These are phyloP conservation scores for Pyrenochaeta sp. DNA, from an alignment of 2,329 filamentous ascomycete genomes.

Conservation along the genomic window DNA sequence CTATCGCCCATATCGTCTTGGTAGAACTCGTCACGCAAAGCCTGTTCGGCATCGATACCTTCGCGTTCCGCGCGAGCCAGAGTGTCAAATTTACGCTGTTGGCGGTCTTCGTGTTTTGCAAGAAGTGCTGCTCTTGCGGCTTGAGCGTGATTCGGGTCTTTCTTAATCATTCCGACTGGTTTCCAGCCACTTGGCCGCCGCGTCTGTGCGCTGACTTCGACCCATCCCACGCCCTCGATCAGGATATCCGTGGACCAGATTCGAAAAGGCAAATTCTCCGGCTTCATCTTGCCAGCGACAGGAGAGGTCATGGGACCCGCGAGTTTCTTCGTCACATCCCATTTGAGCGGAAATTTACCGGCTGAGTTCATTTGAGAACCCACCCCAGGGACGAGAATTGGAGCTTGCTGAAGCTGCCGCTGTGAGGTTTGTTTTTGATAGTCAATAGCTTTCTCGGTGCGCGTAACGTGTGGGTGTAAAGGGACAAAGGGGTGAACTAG, in stretches of 20 bases:
- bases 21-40: slow-evolving; percentile 38
- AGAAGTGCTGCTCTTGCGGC: too few species aligned
- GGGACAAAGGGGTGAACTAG: slow-evolving; percentile 89
- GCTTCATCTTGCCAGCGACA: slow-evolving; percentile 67
- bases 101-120: slow-evolving; percentile 17
- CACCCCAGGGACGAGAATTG: slow-evolving; percentile 60
- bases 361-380: slow-evolving; percentile 59
- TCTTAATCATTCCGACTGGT: slow-evolving; percentile 56
- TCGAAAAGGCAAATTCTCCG: slow-evolving; percentile 77
- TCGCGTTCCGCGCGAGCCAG: slow-evolving; percentile 14
- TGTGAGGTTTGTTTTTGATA: slow-evolving; percentile 67
- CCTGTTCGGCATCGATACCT: slow-evolving; percentile 34
- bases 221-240: slow-evolving; percentile 91
- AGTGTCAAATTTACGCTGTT: slow-evolving; percentile 26
- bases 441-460: slow-evolving; percentile 78
- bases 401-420: slow-evolving; percentile 67
- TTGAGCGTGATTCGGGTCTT: slow-evolving; percentile 44
- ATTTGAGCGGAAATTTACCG: slow-evolving; percentile 75
- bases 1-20: slow-evolving; percentile 20
- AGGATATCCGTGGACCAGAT: slow-evolving; percentile 84
- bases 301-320: slow-evolving; percentile 75
- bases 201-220: slow-evolving; percentile 86
- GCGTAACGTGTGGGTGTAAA: slow-evolving; percentile 76
- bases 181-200: slow-evolving; percentile 55
- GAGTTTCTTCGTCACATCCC: slow-evolving; percentile 83